Conservation (phyloP, 495 filamentous ascomycete genomes). For the Letharia columbiana region DNA sequence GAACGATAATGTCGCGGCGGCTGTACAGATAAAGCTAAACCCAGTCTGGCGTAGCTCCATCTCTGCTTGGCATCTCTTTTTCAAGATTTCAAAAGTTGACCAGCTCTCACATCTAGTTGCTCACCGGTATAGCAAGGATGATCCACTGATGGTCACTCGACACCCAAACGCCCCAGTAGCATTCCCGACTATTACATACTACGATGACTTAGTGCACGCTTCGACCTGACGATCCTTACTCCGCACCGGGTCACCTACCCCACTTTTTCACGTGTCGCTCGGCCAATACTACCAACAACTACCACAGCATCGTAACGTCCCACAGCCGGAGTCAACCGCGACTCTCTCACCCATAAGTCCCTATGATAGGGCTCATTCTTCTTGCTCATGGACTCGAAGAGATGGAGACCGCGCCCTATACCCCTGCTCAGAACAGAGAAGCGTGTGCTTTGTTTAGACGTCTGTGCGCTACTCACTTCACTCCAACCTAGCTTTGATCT, state of each 20-base stretch:
- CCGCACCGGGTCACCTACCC: not conserved
- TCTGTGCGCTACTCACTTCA: not conserved
- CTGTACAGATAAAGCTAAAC: not conserved
- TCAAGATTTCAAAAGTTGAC: not conserved
- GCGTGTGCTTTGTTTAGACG: not conserved
- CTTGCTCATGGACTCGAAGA: not conserved
- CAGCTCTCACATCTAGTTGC: not conserved
- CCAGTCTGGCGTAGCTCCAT: not conserved
- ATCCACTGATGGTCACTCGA: not conserved
- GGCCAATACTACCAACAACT: not conserved
- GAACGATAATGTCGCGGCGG: not conserved
- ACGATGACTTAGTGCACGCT: not conserved
- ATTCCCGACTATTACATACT: not conserved
- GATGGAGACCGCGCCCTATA: not conserved
- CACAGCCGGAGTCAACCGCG: not conserved
- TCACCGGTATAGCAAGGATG: not conserved
- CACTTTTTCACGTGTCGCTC: not conserved
- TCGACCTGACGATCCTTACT: slow-evolving; percentile 4
- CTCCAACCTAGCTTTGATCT: not conserved
- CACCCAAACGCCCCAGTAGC: not conserved
- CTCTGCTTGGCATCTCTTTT: not conserved
- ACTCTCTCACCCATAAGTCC: not conserved
- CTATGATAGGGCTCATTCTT: not conserved
- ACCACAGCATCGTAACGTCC: not conserved
- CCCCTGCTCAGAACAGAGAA: not conserved